phyloP scores from a whole-genome alignment of 257 asterid species.

The Solanum bulbocastanum region DNA sequence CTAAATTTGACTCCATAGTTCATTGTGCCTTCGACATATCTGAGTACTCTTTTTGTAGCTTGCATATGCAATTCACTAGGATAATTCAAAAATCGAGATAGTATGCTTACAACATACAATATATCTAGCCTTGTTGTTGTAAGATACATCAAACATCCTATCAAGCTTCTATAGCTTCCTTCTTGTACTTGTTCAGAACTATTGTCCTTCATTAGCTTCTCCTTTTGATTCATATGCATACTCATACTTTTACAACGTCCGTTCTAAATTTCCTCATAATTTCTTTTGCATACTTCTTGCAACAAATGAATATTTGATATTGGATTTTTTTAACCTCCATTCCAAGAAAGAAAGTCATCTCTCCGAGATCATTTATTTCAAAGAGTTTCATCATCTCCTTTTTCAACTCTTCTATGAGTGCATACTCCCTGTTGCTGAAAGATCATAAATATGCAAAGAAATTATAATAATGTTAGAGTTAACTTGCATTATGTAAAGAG shows the following conservation, averaged over 20 bases:
- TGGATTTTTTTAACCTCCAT: neutral
- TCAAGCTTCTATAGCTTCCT: neutral
- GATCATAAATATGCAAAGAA: neutral
- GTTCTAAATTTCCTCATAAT: neutral
- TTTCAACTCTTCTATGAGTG: neutral
- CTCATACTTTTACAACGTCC: neutral
- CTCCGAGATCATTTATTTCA: neutral
- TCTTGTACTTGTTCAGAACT: neutral
- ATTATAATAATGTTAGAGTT: neutral
- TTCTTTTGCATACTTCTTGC: neutral
- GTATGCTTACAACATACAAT: neutral
- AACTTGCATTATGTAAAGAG: neutral
- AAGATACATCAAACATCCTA: slow-evolving; percentile 1
- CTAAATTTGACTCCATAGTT: neutral
- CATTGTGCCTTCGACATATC: neutral
- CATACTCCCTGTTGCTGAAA: neutral
- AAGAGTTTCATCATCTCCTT: neutral
- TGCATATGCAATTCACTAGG: neutral
- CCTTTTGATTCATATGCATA: neutral
- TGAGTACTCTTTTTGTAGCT: neutral
- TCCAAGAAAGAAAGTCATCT: neutral
- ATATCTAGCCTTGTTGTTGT: neutral
- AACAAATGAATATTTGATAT: neutral
- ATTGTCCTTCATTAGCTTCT: neutral
- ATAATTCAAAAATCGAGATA: neutral